Percentiles rank a stretch among this genome's conserved stretches.
phyloP scores from a whole-genome alignment of 2,329 filamentous ascomycete species.

The Ascomycota sp. region DNA sequence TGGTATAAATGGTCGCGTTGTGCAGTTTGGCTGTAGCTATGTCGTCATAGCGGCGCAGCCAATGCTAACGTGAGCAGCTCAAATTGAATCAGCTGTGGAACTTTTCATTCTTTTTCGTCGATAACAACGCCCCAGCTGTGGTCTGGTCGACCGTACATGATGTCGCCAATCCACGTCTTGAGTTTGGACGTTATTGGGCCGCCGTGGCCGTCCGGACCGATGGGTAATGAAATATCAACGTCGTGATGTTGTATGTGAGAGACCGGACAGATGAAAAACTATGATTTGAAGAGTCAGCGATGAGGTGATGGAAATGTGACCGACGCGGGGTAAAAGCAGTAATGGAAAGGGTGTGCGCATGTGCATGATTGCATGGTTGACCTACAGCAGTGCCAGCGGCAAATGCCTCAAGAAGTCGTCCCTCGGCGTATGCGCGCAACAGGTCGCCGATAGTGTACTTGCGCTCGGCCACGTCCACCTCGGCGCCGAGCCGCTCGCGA shows the following conservation, averaged over 20 bases:
- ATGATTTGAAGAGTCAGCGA: conserved; percentile 4
- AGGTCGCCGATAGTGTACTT: conserved; percentile 67
- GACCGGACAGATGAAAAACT: conserved; percentile 51
- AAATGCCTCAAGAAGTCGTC: conserved; percentile 63
- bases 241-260: conserved; percentile 46
- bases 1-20: no score
- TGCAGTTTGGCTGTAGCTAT: no score
- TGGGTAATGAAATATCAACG: conserved; percentile 37
- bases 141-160: conserved; percentile 50
- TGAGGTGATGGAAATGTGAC: no score
- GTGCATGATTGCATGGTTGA: conserved; percentile 6
- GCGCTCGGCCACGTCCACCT: conserved; percentile 55
- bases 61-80: no score
- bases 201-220: conserved; percentile 25
- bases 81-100: no score
- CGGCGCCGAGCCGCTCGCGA: conserved; percentile 32
- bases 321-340: background rate
- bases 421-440: conserved; percentile 47
- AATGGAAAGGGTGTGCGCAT: no score
- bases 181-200: conserved; percentile 36
- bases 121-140: conserved; percentile 51
- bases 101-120: conserved; percentile 27
- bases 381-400: conserved; percentile 66
- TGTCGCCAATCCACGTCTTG: conserved; percentile 45
- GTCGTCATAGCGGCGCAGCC: background rate